phyloP scores from a whole-genome alignment of 345 rosid species.

The Citropsis articulata region DNA sequence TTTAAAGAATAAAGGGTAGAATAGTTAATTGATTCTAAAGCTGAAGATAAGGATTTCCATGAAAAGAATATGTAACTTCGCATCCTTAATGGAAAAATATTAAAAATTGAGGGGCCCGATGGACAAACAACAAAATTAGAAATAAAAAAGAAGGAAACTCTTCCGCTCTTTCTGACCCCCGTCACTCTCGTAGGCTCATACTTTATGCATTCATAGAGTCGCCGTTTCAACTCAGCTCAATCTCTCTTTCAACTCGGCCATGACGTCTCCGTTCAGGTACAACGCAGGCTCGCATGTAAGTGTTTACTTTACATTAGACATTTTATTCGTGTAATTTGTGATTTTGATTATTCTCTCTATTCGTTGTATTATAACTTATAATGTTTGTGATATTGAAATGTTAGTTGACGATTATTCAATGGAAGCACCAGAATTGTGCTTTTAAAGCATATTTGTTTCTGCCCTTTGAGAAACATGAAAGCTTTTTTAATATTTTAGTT shows the following conservation, averaged over 20 bases:
- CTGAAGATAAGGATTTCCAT: no score
- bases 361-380: not conserved
- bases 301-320: not conserved
- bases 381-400: not conserved
- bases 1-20: no score
- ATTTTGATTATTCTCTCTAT: not conserved
- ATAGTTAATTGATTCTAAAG: no score
- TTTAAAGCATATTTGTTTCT: not conserved
- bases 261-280: conserved; percentile 6
- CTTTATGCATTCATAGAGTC: no score
- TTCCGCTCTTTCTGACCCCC: not conserved
- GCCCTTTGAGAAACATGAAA: not conserved
- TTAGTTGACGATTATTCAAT: not conserved
- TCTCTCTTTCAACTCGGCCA: not conserved
- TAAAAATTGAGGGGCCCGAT: not conserved
- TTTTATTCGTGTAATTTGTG: not conserved
- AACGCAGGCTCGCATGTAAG: not conserved
- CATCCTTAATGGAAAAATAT: not conserved
- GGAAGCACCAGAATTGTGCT: not conserved
- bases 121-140: not conserved
- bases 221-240: not conserved
- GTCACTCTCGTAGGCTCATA: not conserved
- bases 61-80: not conserved
- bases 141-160: not conserved
- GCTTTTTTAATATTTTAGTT: not conserved